phyloP scores from a whole-genome alignment of 1,284 basidiomycete genomes.

The Sutorius eximius region DNA sequence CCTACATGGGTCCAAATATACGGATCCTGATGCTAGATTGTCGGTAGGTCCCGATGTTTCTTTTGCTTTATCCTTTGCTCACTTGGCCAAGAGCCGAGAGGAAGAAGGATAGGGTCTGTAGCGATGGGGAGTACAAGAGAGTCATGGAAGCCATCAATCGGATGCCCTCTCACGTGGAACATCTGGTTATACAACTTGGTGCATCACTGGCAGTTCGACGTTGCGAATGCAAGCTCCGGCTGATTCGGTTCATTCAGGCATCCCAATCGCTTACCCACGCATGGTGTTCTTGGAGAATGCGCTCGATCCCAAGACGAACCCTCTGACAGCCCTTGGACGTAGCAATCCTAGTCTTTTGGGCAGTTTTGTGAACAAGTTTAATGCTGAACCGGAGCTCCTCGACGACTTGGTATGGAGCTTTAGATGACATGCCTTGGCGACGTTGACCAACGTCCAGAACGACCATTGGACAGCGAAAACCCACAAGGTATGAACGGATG shows the following conservation, averaged over 20 bases:
- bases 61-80: neutral
- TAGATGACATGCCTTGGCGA: neutral
- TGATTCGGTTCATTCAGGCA: constrained; percentile 42
- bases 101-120: constrained; percentile 78
- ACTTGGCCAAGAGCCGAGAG: constrained; percentile 73
- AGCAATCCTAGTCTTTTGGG: constrained; percentile 62
- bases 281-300: constrained; percentile 85
- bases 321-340: constrained; percentile 71
- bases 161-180: constrained; percentile 69
- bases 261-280: constrained; percentile 87
- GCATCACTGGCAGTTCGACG: constrained; percentile 9
- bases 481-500: constrained; percentile 60
- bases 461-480: constrained; percentile 86
- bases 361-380: constrained; percentile 90
- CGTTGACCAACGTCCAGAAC: constrained; percentile 47
- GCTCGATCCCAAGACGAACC: constrained; percentile 83
- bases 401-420: constrained; percentile 74
- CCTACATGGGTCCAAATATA: constrained; percentile 71
- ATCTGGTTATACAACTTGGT: constrained; percentile 82
- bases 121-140: constrained; percentile 66
- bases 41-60: constrained; percentile 48
- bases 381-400: constrained; percentile 85
- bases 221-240: neutral
- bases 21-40: constrained; percentile 82
- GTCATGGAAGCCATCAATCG: constrained; percentile 62